A percentile compares a stretch with the other conserved stretches of the same genome.
phyloP scores from a whole-genome alignment of 1,284 basidiomycete genomes.

The Tetrapyrgos nigripes region DNA sequence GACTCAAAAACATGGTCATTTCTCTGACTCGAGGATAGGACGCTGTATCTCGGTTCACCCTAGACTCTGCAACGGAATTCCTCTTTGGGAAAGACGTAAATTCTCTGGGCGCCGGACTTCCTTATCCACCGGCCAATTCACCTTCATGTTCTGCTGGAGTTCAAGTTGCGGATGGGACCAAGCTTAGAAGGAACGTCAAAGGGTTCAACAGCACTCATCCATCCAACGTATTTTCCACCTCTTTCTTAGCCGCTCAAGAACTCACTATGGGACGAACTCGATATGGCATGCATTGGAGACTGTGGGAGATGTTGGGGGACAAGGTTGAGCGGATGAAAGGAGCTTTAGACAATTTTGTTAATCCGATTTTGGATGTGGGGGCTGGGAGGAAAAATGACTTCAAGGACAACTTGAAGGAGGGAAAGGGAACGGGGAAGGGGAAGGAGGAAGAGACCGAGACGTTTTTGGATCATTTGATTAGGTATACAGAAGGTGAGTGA shows the following conservation, averaged over 20 bases:
- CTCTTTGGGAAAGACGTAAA: slow-evolving; percentile 17
- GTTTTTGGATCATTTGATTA: slow-evolving; percentile 47
- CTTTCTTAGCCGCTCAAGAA: not conserved
- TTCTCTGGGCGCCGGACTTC: slow-evolving; percentile 4
- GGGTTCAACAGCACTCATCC: not conserved
- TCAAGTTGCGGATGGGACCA: too few species aligned
- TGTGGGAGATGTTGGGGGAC: slow-evolving; percentile 48
- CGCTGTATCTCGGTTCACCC: slow-evolving; percentile 24
- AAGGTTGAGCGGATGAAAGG: slow-evolving; percentile 35
- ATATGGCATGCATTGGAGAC: slow-evolving; percentile 42
- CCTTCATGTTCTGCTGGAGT: not conserved
- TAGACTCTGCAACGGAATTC: slow-evolving; percentile 32
- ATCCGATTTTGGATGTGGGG: slow-evolving; percentile 47
- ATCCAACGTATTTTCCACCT: not conserved
- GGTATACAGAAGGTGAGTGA: slow-evolving; percentile 43
- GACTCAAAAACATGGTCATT: not conserved
- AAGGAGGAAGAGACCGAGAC: slow-evolving; percentile 40
- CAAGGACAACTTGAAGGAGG: not conserved
- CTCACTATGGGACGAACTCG: slow-evolving; percentile 36
- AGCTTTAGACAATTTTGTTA: slow-evolving; percentile 45
- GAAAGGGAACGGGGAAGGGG: slow-evolving; percentile 20
- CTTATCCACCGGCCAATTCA: slow-evolving; percentile 5
- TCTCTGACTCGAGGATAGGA: slow-evolving; percentile 5
- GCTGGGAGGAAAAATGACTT: slow-evolving; percentile 29
- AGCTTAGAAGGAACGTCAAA: not conserved